Evolutionary conservation across 2,329 filamentous ascomycete genomes (phyloP).

Genomic region (Botrytis deweyae): DNA sequence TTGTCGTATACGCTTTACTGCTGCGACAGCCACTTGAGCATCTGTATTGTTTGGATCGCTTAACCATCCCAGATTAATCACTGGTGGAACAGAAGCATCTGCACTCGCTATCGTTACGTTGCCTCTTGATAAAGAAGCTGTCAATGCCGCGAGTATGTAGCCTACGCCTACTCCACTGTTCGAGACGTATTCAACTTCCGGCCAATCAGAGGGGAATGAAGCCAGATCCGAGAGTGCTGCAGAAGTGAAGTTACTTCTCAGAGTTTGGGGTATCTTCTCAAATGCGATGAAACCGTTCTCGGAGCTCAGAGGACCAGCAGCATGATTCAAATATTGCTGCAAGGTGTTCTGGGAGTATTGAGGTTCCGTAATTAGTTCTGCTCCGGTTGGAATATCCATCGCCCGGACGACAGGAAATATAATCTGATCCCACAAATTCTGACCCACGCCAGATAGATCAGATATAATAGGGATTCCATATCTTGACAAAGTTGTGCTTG

Average conservation of each 20-base stretch:
- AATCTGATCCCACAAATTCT: conserved; percentile 42
- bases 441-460: conserved; percentile 50
- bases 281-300: conserved; percentile 8
- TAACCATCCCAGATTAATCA: conserved; percentile 47
- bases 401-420: conserved; percentile 19
- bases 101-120: conserved; percentile 43
- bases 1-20: conserved; percentile 45
- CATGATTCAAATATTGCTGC: too few species aligned
- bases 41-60: conserved; percentile 42
- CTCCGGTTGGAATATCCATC: conserved; percentile 17
- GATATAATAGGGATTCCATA: conserved; percentile 44
- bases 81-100: conserved; percentile 41
- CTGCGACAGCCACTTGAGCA: conserved; percentile 45
- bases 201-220: conserved; percentile 19
- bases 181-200: conserved; percentile 22
- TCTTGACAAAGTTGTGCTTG: not conserved
- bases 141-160: not conserved
- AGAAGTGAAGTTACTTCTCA: not conserved
- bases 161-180: not conserved
- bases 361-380: not conserved
- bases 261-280: conserved; percentile 24
- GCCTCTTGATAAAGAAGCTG: conserved; percentile 32
- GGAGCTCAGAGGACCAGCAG: conserved; percentile 10
- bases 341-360: not conserved
- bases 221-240: conserved; percentile 13